Evolutionary conservation across 306 rosid genomes (phyloP).

Genomic region (Rosa rugosa): DNA sequence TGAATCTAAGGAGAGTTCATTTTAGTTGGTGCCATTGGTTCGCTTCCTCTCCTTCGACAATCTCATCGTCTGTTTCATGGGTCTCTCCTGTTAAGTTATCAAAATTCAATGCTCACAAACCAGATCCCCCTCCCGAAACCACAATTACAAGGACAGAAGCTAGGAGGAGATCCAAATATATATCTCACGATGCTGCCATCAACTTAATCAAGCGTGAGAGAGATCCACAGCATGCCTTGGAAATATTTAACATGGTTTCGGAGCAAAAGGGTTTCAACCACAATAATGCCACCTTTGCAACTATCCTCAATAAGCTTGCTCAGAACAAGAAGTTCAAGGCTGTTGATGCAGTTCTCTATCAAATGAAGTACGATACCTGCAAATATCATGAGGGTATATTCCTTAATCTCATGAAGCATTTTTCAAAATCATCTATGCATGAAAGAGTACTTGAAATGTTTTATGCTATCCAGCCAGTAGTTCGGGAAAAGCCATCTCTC

Average conservation of each 20-base stretch:
- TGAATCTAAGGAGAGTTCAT: constrained; percentile 35
- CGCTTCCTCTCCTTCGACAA: constrained; percentile 24
- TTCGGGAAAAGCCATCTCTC: constrained; percentile 71
- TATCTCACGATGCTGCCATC: constrained; percentile 67
- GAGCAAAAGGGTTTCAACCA: constrained; percentile 83
- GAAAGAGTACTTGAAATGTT: constrained; percentile 70
- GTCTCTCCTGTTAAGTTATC: constrained; percentile 61
- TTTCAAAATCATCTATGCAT: constrained; percentile 53
- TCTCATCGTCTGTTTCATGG: constrained; percentile 55
- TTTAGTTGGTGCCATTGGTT: constrained; percentile 26
- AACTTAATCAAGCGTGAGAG: constrained; percentile 67
- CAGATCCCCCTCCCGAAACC: constrained; percentile 48
- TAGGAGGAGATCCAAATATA: constrained; percentile 43
- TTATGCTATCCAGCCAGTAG: constrained; percentile 56
- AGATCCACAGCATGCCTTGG: constrained; percentile 78
- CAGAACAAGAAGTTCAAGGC: constrained; percentile 63
- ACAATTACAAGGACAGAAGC: constrained; percentile 10
- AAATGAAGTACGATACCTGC: constrained; percentile 80
- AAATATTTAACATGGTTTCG: constrained; percentile 62
- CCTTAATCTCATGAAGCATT: constrained; percentile 79
- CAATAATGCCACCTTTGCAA: constrained; percentile 64
- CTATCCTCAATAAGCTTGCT: constrained; percentile 76
- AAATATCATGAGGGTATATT: constrained; percentile 79
- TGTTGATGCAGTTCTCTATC: constrained; percentile 60
- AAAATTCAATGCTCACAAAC: constrained; percentile 39